These are phyloP conservation scores for Sclerotiophoma versabilis DNA, from an alignment of 2,329 filamentous ascomycete genomes.

Conservation along the genomic window DNA sequence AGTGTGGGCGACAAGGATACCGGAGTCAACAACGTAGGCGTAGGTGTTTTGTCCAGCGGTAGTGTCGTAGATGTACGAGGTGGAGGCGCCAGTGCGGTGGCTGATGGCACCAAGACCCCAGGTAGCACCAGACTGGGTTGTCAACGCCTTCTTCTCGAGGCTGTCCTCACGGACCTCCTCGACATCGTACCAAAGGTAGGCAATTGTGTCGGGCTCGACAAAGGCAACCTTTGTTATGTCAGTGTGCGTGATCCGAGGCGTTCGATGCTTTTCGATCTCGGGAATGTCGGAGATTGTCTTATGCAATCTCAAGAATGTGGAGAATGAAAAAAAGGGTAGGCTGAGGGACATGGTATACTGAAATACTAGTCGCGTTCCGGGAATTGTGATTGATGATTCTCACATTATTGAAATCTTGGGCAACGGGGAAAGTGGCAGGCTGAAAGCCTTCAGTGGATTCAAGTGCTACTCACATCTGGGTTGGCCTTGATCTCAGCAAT, in stretches of 20 bases:
- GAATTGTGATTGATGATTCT: neutral
- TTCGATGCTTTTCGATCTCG: too few species aligned
- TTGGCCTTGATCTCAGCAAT: slow-evolving; percentile 49
- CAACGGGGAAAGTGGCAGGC: neutral
- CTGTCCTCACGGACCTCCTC: slow-evolving; percentile 18
- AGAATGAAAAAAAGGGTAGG: too few species aligned
- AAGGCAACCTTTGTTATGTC: slow-evolving; percentile 15
- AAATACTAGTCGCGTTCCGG: too few species aligned
- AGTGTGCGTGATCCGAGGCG: neutral
- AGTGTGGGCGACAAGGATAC: slow-evolving; percentile 61
- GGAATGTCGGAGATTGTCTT: too few species aligned
- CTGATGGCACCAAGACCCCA: slow-evolving; percentile 36
- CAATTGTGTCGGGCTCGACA: slow-evolving; percentile 25
- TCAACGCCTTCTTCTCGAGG: slow-evolving; percentile 23
- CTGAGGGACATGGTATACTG: too few species aligned
- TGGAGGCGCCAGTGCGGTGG: slow-evolving; percentile 17
- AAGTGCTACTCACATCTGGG: slow-evolving; percentile 20
- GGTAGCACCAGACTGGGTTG: slow-evolving; percentile 26
- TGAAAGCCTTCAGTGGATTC: neutral
- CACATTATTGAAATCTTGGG: neutral
- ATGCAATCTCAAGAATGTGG: too few species aligned
- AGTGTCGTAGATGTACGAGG: slow-evolving; percentile 27
- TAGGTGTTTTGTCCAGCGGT: slow-evolving; percentile 44
- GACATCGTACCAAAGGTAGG: slow-evolving; percentile 20
- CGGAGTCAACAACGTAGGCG: slow-evolving; percentile 69